Percentiles rank a stretch among this genome's conserved stretches.
Evolutionary conservation across 345 rosid species (phyloP).

Genomic region (Laguncularia racemosa): DNA sequence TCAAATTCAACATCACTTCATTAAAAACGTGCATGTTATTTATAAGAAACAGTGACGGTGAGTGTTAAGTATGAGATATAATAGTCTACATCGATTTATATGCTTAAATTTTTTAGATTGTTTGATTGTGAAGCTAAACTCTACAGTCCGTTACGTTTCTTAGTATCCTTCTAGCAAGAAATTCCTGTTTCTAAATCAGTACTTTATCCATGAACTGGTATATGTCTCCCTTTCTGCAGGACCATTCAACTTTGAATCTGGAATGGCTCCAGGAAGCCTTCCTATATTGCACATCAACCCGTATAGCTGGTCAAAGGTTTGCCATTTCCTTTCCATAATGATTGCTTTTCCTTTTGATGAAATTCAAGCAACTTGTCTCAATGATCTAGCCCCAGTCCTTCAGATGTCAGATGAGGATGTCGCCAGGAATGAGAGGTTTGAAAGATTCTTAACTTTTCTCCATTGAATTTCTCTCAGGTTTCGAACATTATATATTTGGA

Average conservation of each 20-base stretch:
- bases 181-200: too few relatives aligned
- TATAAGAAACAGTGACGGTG: too few relatives aligned
- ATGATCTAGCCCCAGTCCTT: neutral
- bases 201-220: neutral
- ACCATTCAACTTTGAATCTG: conserved; percentile 71
- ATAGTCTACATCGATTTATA: too few relatives aligned
- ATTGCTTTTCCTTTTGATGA: neutral
- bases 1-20: too few relatives aligned
- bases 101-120: too few relatives aligned
- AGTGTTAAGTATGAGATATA: too few relatives aligned
- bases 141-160: too few relatives aligned
- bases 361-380: neutral
- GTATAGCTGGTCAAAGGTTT: conserved; percentile 93
- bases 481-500: conserved; percentile 74
- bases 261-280: conserved; percentile 16
- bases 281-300: conserved; percentile 62
- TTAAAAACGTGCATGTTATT: too few relatives aligned
- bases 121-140: too few relatives aligned
- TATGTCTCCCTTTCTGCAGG: conserved; percentile 32
- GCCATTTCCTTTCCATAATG: neutral
- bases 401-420: too few relatives aligned
- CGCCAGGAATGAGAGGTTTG: neutral
- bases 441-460: neutral
- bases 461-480: conserved; percentile 28
- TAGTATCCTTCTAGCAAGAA: too few relatives aligned